Base-by-base conservation (phyloP, 305 asterid genomes). In the Ilex paraguariensis region DNA sequence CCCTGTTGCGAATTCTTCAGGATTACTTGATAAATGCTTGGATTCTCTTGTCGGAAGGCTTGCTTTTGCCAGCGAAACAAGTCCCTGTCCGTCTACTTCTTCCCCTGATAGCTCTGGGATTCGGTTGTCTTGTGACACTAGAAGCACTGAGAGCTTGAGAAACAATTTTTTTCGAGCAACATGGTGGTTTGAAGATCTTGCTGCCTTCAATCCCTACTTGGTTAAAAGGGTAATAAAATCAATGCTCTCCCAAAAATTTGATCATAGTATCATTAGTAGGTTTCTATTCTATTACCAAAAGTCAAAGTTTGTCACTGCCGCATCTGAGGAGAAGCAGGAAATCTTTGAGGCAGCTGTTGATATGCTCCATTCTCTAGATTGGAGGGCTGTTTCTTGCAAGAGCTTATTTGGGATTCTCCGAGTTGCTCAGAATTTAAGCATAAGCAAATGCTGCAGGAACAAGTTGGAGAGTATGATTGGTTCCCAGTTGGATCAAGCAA, bases 121-220 rank as follows among this genome's bases (percentile, higher is more conserved):
- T 50, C 72, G 96, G 56, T 60, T 76, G 54, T 91, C 98, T 0
- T 74, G 79, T 17, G 98, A 91, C 63, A 75, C 96, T 0, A 86
- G 82, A 66, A 86, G 96, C 68, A 81, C 84, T 0, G 96, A 91
- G 79, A 86, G 95, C 82, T 66, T 75, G 42, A 88, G 81, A 77
- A 82, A 75, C 70, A 72, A 68, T 63, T 61, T 61, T 31, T 60
- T 70, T 39, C 70, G 79, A 17, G 70, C 75, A 13, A 81, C 94
- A 5, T 88, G 95, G 96, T 91, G 95, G 98, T 88, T 88, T 66
- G 94, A 86, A 50, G 95, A 91, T 72, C 78, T 91, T 5, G 71
- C 66, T 11, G 63, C 66, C 10, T 77, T 83, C 0, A 77, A 76
- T 6, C 60, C 75, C 3, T 39, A 6, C 57, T 10, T 80, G 15